phyloP scores from a whole-genome alignment of 257 asterid species.

The Solanum gracilifrons region DNA sequence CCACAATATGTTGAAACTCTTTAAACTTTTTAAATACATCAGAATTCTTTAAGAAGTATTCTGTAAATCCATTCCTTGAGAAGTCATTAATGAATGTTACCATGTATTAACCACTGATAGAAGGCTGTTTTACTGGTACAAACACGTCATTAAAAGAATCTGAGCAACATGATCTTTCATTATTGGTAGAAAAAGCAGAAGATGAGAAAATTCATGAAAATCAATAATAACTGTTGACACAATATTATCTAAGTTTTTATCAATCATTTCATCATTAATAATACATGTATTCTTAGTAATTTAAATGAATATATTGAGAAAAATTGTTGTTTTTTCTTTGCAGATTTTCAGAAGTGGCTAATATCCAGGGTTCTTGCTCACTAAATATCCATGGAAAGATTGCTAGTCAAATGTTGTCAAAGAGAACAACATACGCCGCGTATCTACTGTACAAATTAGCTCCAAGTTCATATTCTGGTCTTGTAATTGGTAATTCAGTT shows the following conservation, averaged over 20 bases:
- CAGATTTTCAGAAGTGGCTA: conserved; percentile 64
- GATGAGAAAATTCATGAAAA: background rate
- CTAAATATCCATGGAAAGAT: conserved; percentile 42
- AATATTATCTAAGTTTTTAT: background rate
- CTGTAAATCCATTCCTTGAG: background rate
- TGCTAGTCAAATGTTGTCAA: conserved; percentile 4
- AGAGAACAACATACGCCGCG: conserved; percentile 19
- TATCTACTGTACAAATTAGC: conserved; percentile 31
- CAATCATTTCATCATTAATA: background rate
- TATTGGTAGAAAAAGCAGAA: background rate
- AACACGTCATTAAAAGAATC: background rate
- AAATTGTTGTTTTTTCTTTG: background rate
- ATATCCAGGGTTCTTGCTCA: conserved; percentile 35
- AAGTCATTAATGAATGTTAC: background rate
- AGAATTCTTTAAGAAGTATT: too few species aligned
- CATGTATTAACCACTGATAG: background rate
- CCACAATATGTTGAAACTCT: background rate
- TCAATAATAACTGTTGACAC: background rate
- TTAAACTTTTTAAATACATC: background rate
- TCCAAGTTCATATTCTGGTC: background rate
- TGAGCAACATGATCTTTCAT: background rate
- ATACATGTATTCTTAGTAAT: background rate
- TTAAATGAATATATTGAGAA: background rate
- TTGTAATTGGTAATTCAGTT: background rate
- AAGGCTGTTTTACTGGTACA: background rate